Evolutionary conservation across 2,329 filamentous ascomycete species (phyloP).

Genomic region (Xylariaceae sp.): DNA sequence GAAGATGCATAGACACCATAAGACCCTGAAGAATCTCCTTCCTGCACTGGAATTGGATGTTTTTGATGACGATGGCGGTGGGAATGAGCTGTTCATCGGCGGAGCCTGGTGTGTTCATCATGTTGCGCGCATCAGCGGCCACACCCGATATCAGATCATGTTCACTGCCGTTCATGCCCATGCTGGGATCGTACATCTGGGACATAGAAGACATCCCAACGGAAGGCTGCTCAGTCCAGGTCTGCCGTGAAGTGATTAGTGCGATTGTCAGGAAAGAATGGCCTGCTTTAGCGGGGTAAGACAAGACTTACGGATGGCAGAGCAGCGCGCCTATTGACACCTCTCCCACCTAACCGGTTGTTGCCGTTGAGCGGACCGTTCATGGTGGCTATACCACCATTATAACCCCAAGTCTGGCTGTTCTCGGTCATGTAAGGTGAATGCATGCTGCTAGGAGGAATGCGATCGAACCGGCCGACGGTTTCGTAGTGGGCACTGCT

Average conservation of each 20-base stretch:
- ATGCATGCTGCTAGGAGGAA: constrained; percentile 35
- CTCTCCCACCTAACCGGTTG: constrained; percentile 47
- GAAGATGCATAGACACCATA: constrained; percentile 92
- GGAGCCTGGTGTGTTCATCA: constrained; percentile 40
- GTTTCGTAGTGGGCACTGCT: constrained; percentile 58
- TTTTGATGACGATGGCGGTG: constrained; percentile 98
- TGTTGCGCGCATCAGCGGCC: constrained; percentile 38
- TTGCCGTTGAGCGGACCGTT: constrained; percentile 63
- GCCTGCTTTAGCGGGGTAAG: constrained; percentile 11
- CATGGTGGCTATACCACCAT: constrained; percentile 59
- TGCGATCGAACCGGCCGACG: constrained; percentile 36
- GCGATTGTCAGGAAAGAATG: constrained; percentile 9
- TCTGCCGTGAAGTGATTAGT: constrained; percentile 37
- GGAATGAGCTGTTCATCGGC: constrained; percentile 86
- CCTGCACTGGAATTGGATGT: constrained; percentile 96
- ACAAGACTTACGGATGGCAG: constrained; percentile 64
- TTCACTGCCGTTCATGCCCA: constrained; percentile 39
- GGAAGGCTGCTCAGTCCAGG: constrained; percentile 47
- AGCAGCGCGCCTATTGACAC: constrained; percentile 53
- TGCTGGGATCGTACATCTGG: constrained; percentile 32
- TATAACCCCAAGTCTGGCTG: constrained; percentile 76
- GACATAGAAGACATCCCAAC: constrained; percentile 41
- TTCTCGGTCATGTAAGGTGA: constrained; percentile 58
- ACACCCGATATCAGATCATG: constrained; percentile 32
- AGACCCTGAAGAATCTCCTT: constrained; percentile 90